Base-by-base conservation (phyloP, 1,284 basidiomycete species). In the Puccinia hordei region DNA sequence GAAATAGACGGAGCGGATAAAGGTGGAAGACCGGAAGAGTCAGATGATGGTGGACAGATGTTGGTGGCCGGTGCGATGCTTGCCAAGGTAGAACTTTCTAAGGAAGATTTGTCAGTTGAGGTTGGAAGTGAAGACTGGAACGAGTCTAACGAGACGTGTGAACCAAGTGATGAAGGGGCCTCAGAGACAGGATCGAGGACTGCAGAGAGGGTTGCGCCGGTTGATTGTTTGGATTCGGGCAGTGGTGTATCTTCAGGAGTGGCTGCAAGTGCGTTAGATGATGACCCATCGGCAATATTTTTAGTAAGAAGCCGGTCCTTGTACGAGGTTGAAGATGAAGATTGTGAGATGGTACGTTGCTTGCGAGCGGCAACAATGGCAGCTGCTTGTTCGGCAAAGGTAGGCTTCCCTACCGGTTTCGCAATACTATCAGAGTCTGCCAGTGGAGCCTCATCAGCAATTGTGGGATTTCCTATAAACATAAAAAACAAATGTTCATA, bases 341-440 rank as follows among this genome's bases (percentile, higher is more conserved):
- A 79, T 24, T 55, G 51, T 15, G 77, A 71, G 44, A 68, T 72
- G 55, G 38, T 38, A 19, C 77, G 77, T 27, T 53, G 30, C 35
- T 80, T 59, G 53, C 78, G 78, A 38, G 69, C 71, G 51, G 78
- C 78, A 30, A 80, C 78, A 17, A 73, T 73, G 10, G 71, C 71
- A 19, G 78, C 78, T 19, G 78, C 78, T 46, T 80, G 78, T 66
- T 80, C 78, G 53, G 78, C 78, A 65, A 80, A 80, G 22, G 78
- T 72, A 12, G 71, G 41, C 35, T 44, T 61, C 22, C 49, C 22
- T n/a, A 55, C 12, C 22, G 30, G 19, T 27, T 55, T 65, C 8
- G 68, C 22, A 5, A 38, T 46, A 15, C 68, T 53, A 9, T 53
- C 69, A 72, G 24, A 12, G 33, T 80, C 71, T 24, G 35, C 55